phyloP scores from a whole-genome alignment of 2,329 filamentous ascomycete species.

The Thelonectria olida region DNA sequence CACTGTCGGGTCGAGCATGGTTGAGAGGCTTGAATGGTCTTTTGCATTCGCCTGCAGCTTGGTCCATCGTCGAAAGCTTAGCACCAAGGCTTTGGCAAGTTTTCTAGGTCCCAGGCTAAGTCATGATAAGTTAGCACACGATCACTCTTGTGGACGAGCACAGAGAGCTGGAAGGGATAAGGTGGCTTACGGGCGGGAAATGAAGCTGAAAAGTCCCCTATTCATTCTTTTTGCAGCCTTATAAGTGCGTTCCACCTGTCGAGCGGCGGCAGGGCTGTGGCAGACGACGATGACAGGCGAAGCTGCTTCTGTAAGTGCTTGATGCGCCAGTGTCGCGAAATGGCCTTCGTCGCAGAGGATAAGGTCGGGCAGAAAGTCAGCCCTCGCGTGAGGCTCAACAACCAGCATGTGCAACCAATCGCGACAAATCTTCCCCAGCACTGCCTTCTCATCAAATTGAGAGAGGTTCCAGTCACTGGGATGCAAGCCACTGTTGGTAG shows the following conservation, averaged over 20 bases:
- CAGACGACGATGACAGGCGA: background rate
- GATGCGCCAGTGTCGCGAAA: background rate
- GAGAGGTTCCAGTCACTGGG: background rate
- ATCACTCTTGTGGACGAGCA: background rate
- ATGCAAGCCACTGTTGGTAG: background rate
- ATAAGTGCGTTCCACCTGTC: background rate
- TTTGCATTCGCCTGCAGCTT: background rate
- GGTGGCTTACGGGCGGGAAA: background rate
- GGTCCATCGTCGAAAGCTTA: background rate
- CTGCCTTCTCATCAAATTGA: background rate
- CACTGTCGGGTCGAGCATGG: background rate
- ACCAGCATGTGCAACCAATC: background rate
- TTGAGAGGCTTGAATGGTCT: background rate
- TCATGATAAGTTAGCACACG: no score
- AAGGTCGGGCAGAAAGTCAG: constrained; percentile 37
- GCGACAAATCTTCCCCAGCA: constrained; percentile 21
- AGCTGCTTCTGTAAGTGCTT: background rate
- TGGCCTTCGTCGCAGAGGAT: constrained; percentile 34
- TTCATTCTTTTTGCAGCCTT: background rate
- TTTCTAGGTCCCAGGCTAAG: constrained; percentile 38
- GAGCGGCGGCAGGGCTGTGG: no score
- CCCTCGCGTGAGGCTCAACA: background rate
- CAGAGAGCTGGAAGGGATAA: background rate
- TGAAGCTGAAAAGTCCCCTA: background rate
- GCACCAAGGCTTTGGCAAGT: constrained; percentile 35